Conservation (phyloP, 1,284 basidiomycete genomes). For the Malassezia obtusa region DNA sequence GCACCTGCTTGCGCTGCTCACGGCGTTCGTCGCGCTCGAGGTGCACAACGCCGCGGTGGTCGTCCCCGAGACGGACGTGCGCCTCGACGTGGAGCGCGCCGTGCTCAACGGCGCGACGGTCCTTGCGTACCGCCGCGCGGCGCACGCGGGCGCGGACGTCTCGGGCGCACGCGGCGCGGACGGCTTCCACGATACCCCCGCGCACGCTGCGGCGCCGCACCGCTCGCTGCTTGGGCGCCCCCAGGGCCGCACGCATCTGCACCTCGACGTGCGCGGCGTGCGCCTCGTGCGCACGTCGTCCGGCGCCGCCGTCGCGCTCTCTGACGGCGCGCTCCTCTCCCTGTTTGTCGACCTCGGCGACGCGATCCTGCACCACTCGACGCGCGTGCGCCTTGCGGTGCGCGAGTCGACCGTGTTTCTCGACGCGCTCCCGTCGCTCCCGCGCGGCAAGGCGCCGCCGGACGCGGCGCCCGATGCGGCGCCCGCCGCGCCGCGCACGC, state of each 20-base stretch:
- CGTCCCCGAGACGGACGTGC: slow-evolving; percentile 25
- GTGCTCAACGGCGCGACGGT: neutral
- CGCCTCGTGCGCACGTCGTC: neutral
- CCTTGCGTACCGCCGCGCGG: slow-evolving; percentile 23
- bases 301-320: neutral
- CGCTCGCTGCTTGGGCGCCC: neutral
- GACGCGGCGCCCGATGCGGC: no score
- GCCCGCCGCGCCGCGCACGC: neutral
- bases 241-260: neutral
- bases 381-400: neutral
- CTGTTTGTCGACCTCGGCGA: neutral
- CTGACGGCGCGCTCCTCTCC: neutral
- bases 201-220: neutral
- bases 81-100: neutral
- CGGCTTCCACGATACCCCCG: neutral
- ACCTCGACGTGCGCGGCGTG: neutral
- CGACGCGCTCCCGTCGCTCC: neutral
- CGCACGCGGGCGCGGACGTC: slow-evolving; percentile 15
- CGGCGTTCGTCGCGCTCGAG: slow-evolving; percentile 30
- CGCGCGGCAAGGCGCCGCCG: neutral
- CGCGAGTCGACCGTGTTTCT: neutral
- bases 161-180: slow-evolving; percentile 14
- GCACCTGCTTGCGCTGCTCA: neutral
- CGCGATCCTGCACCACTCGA: neutral
- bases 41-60: slow-evolving; percentile 29